Base-by-base conservation (phyloP, 78 protist species). In the Polysphondylium violaceum region DNA sequence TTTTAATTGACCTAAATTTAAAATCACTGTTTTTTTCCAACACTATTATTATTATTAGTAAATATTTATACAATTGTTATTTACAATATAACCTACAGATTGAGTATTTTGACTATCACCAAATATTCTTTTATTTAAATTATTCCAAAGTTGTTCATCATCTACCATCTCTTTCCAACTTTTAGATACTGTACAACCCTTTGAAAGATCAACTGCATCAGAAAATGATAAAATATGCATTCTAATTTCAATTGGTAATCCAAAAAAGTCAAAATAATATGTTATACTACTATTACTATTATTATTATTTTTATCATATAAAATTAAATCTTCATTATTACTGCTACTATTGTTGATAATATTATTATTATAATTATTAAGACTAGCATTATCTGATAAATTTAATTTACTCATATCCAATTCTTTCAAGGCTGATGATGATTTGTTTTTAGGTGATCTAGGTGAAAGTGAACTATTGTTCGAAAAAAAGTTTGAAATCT, bases 151-250 rank as follows among this genome's bases (percentile, higher is more conserved):
- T 68, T 69, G 90, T 81, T 81, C 90, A 43, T 81, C 90, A 31
- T 81, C 74, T 1, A 58, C 90, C 71, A 81, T 53, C 9, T 61
- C 67, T 25, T 58, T 50, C 76, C 90, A 81, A 38, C n/a, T 25
- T 27, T 59, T 51, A 8, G 90, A 81, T 1, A 58, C 67, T 17
- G 73, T 27, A 36, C 71, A 40, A 12, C 73, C 43, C 55, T 44
- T 33, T 40, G 90, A 53, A 40, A 81, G 78, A 71, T 81, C 90
- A 3, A 33, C 9, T 23, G 90, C 90, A 47, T 81, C 90, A 11
- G 90, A 25, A 56, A 81, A 81, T 56, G 90, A 69, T n/a, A 81
- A 61, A 38, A 81, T 69, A 44, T 81, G 90, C 90, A 81, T 81
- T 55, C 90, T 50, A 58, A 81, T 81, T 41, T 81, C 90, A 31